These are phyloP conservation scores for Trichosporon asahii DNA, from an alignment of 1,284 basidiomycete species.

Conservation along the genomic window DNA sequence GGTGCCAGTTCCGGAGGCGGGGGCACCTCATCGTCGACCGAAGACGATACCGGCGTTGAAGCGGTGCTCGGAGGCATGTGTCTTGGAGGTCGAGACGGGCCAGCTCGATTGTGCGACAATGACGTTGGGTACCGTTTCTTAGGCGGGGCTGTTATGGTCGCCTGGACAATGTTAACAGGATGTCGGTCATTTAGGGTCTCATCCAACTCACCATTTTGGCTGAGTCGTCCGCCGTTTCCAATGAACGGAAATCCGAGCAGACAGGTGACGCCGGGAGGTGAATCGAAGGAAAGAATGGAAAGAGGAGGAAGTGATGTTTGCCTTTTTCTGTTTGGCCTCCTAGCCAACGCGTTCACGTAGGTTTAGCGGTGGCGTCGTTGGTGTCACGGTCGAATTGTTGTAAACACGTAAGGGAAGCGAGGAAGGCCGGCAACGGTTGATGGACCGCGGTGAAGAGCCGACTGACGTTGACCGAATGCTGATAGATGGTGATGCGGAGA, in stretches of 20 bases:
- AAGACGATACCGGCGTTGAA: constrained; percentile 14
- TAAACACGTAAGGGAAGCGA: background rate
- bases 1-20: constrained; percentile 18
- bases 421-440: background rate
- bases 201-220: constrained; percentile 5
- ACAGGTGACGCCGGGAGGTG: background rate
- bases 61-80: constrained; percentile 1
- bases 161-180: background rate
- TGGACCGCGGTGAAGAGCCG: background rate
- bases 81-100: constrained; percentile 25
- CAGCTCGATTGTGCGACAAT: constrained; percentile 24
- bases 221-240: background rate
- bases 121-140: constrained; percentile 26
- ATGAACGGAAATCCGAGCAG: background rate
- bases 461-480: background rate
- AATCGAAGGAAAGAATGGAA: background rate
- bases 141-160: constrained; percentile 7
- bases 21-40: constrained; percentile 31
- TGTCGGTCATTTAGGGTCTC: background rate
- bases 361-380: background rate
- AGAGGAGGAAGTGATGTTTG: background rate
- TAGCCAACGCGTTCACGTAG: background rate
- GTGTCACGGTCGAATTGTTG: constrained; percentile 7
- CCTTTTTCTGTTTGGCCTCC: background rate
- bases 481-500: background rate